These are phyloP conservation scores for Erythrobasidium hasegawianum DNA, from an alignment of 1,284 basidiomycete genomes.

Conservation along the genomic window DNA sequence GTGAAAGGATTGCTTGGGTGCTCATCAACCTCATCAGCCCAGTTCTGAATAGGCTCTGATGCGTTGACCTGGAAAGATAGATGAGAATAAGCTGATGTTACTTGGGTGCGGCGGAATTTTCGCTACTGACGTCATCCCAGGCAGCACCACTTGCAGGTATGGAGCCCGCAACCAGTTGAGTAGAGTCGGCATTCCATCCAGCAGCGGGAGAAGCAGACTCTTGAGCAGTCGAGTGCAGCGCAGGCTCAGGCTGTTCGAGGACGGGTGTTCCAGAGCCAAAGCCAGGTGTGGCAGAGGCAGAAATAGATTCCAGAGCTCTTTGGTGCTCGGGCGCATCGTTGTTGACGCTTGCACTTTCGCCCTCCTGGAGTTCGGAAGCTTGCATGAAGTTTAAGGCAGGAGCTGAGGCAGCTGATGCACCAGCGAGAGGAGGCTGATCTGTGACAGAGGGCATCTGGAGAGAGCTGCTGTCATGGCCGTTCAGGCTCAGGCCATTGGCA, in stretches of 20 bases:
- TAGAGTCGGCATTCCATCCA: slow-evolving; percentile 3
- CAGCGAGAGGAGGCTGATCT: slow-evolving; percentile 23
- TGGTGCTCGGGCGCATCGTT: slow-evolving; percentile 16
- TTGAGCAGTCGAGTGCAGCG: too few species aligned
- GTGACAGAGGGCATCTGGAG: not conserved
- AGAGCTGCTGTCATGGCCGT: slow-evolving; percentile 3
- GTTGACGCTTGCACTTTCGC: not conserved
- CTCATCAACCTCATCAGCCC: slow-evolving; percentile 33
- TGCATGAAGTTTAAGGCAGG: slow-evolving; percentile 35
- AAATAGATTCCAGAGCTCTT: slow-evolving; percentile 6
- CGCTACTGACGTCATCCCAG: slow-evolving; percentile 10
- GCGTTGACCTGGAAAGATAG: not conserved
- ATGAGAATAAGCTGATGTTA: too few species aligned
- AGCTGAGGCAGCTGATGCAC: slow-evolving; percentile 15
- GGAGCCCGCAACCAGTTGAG: not conserved
- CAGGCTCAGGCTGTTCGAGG: slow-evolving; percentile 7
- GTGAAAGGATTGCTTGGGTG: slow-evolving; percentile 27
- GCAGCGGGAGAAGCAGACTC: not conserved
- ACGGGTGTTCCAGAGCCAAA: slow-evolving; percentile 16
- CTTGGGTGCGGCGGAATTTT: too few species aligned
- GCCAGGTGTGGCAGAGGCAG: slow-evolving; percentile 25
- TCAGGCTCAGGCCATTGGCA: slow-evolving; percentile 32
- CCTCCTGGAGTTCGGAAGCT: slow-evolving; percentile 31
- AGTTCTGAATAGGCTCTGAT: slow-evolving; percentile 12
- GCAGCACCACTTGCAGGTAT: not conserved